These are phyloP conservation scores for Trichosporon sp. DNA, from an alignment of 1,284 basidiomycete species.

Conservation along the genomic window DNA sequence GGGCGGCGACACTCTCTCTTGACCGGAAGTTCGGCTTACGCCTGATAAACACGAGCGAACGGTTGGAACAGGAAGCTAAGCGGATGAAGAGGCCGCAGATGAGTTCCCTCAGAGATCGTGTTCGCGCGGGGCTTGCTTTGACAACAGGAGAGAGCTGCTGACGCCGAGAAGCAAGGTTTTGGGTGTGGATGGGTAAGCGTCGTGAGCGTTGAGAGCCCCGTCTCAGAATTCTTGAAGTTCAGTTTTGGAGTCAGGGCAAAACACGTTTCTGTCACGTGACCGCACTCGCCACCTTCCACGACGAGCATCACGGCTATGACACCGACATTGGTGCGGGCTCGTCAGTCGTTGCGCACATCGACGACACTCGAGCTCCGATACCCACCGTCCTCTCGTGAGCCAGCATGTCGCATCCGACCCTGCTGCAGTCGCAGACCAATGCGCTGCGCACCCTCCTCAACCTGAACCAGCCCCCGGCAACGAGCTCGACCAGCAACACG, in stretches of 20 bases:
- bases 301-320: background rate
- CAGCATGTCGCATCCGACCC: constrained; percentile 44
- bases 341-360: background rate
- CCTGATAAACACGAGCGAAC: background rate
- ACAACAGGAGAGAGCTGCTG: background rate
- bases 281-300: background rate
- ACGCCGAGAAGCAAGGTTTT: background rate
- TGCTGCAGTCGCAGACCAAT: constrained; percentile 52
- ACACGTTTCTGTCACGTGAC: background rate
- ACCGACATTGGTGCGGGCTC: background rate
- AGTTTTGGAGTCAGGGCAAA: background rate
- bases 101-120: background rate
- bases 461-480: constrained; percentile 47
- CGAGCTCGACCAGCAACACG: constrained; percentile 15
- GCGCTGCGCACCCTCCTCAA: constrained; percentile 54
- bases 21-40: background rate
- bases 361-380: background rate
- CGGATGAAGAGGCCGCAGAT: background rate
- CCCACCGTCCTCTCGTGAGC: background rate
- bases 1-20: constrained; percentile 1
- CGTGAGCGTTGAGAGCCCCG: background rate
- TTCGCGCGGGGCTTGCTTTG: background rate
- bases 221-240: background rate
- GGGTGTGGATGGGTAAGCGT: background rate
- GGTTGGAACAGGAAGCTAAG: background rate